A percentile compares a stretch with the other conserved stretches of the same genome.
These are phyloP conservation scores for Gossypium aridum DNA, from an alignment of 441 rosid genomes.

Conservation along the genomic window DNA sequence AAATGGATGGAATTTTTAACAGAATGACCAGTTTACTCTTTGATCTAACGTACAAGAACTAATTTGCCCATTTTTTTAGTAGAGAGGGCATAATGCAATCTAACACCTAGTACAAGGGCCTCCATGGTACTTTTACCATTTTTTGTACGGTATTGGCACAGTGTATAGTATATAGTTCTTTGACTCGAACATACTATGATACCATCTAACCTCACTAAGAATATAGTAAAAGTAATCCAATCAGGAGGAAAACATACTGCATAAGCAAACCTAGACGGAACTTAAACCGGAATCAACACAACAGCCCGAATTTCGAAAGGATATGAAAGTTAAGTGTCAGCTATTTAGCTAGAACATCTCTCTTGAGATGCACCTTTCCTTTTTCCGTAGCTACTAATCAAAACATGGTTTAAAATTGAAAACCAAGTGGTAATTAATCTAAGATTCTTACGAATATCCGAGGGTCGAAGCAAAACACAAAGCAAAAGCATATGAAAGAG, in stretches of 20 bases:
- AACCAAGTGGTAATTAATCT: neutral
- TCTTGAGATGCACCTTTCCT: neutral
- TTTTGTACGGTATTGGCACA: neutral
- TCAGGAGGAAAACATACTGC: neutral
- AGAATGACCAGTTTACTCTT: no score
- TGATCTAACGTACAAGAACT: no score
- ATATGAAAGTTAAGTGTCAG: neutral
- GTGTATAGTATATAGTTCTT: neutral
- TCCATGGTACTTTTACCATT: no score
- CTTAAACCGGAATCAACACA: neutral
- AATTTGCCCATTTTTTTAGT: no score
- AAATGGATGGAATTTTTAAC: no score
- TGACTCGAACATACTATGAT: neutral
- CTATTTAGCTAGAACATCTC: neutral
- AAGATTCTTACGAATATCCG: no score
- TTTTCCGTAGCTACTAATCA: neutral
- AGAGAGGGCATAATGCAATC: no score
- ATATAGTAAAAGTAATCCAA: neutral
- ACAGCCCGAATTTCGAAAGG: neutral
- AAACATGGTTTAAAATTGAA: neutral
- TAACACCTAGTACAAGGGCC: no score
- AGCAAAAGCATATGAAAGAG: neutral
- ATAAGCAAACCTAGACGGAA: neutral
- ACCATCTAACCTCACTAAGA: neutral
- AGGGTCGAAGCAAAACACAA: no score